A percentile compares a stretch with the other conserved stretches of the same genome.
Conservation (phyloP, 2,329 filamentous ascomycete genomes). For the Mariannaea elegans region DNA sequence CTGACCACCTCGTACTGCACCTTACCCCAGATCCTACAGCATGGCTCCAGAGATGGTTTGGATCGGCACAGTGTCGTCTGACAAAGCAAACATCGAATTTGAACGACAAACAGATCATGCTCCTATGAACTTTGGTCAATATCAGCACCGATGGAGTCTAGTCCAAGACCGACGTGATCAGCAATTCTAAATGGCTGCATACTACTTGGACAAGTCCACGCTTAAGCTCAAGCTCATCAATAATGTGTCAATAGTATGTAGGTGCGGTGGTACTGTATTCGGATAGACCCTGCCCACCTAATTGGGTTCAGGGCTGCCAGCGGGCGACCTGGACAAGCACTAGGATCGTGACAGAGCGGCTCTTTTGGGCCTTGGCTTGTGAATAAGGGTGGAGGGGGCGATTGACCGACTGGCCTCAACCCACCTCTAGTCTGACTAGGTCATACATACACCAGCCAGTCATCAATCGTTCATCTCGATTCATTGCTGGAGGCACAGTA, state of each 20-base stretch:
- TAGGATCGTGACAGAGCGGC: slow-evolving; percentile 42
- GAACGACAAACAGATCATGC: background rate
- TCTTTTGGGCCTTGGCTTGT: slow-evolving; percentile 38
- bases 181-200: background rate
- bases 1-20: slow-evolving; percentile 4
- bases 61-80: slow-evolving; percentile 1
- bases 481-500: slow-evolving; percentile 28
- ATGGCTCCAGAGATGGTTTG: background rate
- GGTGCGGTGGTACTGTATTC: background rate
- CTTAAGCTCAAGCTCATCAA: slow-evolving; percentile 3
- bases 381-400: slow-evolving; percentile 33
- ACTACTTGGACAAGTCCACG: background rate
- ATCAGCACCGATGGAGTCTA: too few species aligned
- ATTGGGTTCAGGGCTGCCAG: slow-evolving; percentile 20
- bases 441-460: slow-evolving; percentile 36
- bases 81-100: slow-evolving; percentile 1
- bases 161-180: too few species aligned
- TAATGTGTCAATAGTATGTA: slow-evolving; percentile 9
- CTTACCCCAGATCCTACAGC: slow-evolving; percentile 13
- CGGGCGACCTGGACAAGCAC: slow-evolving; percentile 34
- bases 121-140: background rate
- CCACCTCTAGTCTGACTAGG: slow-evolving; percentile 25
- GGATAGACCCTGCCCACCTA: slow-evolving; percentile 9
- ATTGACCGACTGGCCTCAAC: slow-evolving; percentile 29
- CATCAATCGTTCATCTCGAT: slow-evolving; percentile 32